Percentiles rank a stretch among this genome's conserved stretches.
Conservation (phyloP, 371 early-diverging fungal species). For the Mortierella sp. region DNA sequence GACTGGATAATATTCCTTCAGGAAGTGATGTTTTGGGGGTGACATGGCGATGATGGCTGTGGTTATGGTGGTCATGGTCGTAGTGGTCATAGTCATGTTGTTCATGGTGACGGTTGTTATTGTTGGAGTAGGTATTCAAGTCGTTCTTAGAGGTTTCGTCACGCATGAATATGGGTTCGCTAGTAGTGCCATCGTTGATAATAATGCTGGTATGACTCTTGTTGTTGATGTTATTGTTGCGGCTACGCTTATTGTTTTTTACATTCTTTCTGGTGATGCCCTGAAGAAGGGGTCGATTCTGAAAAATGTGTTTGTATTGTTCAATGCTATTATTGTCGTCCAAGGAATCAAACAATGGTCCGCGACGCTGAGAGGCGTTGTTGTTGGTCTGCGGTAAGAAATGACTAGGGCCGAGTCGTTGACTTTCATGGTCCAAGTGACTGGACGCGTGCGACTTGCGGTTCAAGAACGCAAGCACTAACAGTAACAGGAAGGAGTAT, state of each 20-base stretch:
- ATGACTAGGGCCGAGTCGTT: neutral
- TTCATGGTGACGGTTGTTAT: slow-evolving; percentile 1
- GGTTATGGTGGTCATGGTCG: neutral
- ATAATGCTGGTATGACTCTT: neutral
- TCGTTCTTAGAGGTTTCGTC: no score
- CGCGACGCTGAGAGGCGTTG: slow-evolving; percentile 3
- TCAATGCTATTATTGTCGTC: slow-evolving; percentile 17
- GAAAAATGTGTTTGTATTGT: slow-evolving; percentile 31
- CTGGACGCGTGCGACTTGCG: neutral
- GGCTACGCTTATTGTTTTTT: neutral
- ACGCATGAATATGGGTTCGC: no score
- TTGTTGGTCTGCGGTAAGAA: slow-evolving; percentile 3
- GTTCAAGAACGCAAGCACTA: slow-evolving; percentile 3
- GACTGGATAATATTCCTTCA: no score
- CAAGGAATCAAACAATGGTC: neutral
- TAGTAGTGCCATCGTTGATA: no score
- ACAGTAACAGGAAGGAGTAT: no score
- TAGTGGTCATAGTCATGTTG: no score
- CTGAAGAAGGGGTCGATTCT: slow-evolving; percentile 34
- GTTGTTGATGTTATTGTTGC: neutral
- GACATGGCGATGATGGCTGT: neutral
- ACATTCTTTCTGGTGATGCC: neutral
- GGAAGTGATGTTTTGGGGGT: neutral
- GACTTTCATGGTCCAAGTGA: neutral
- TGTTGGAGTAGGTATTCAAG: neutral